Conservation (phyloP, 345 rosid species). For the Arabis hirsuta region DNA sequence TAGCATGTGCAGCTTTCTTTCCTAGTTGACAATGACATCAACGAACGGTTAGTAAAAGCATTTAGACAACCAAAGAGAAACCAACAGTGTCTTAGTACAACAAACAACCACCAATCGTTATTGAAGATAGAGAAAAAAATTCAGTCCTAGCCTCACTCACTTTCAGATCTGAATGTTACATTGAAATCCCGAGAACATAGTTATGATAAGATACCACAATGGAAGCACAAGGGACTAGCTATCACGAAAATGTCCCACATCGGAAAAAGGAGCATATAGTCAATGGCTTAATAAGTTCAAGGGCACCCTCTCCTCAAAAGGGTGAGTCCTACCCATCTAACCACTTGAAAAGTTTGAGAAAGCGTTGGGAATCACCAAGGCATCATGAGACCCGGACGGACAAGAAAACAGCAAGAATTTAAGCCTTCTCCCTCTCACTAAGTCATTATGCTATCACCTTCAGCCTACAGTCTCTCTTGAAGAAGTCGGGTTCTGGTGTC, state of each 20-base stretch:
- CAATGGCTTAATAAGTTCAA: too few relatives aligned
- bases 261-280: too few relatives aligned
- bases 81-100: conserved; percentile 34
- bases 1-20: conserved; percentile 39
- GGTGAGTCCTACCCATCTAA: neutral
- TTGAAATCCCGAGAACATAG: neutral
- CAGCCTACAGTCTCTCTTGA: neutral
- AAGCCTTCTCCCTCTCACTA: neutral
- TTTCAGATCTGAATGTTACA: conserved; percentile 1
- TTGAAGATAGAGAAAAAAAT: conserved; percentile 1
- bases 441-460: conserved; percentile 5
- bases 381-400: conserved; percentile 5
- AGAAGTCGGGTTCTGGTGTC: conserved; percentile 1
- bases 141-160: conserved; percentile 16
- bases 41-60: neutral
- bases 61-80: conserved; percentile 24
- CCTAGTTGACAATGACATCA: conserved; percentile 29
- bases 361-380: conserved; percentile 11
- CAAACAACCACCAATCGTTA: conserved; percentile 35
- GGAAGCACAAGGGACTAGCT: too few relatives aligned
- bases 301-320: too few relatives aligned
- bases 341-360: conserved; percentile 9
- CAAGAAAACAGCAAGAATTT: neutral
- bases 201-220: neutral
- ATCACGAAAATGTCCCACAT: too few relatives aligned